Conservation (phyloP, 2,329 filamentous ascomycete species). For the Fusarium nodosum region DNA sequence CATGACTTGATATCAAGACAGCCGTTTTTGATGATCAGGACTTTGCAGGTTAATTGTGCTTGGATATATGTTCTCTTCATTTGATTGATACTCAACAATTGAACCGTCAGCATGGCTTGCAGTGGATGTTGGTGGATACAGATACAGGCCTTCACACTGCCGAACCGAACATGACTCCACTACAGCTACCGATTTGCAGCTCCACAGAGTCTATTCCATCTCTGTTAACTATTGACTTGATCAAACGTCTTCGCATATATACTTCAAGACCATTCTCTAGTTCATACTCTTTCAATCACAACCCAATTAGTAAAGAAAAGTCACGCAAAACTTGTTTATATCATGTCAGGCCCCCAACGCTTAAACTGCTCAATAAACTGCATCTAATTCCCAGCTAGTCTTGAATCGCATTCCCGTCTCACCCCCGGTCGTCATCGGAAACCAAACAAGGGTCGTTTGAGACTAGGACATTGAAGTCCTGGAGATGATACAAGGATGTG, state of each 20-base stretch:
- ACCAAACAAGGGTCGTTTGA: slow-evolving; percentile 35
- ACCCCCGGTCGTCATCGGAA: slow-evolving; percentile 30
- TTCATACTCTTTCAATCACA: neutral
- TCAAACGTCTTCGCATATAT: no score
- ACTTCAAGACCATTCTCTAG: neutral
- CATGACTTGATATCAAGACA: neutral
- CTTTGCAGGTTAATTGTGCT: neutral
- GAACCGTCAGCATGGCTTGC: slow-evolving; percentile 38
- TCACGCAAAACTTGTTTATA: neutral
- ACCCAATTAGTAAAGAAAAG: neutral
- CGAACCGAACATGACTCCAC: slow-evolving; percentile 17
- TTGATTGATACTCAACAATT: neutral
- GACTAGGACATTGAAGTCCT: slow-evolving; percentile 45
- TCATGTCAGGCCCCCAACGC: neutral
- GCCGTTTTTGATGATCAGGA: no score
- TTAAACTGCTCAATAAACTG: slow-evolving; percentile 4
- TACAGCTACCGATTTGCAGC: neutral
- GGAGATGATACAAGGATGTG: slow-evolving; percentile 27
- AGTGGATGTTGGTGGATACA: slow-evolving; percentile 41
- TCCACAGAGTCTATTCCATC: slow-evolving; percentile 5
- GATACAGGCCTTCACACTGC: slow-evolving; percentile 33
- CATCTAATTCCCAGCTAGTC: slow-evolving; percentile 1
- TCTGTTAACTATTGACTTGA: neutral
- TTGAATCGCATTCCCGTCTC: slow-evolving; percentile 11
- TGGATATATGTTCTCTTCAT: neutral